phyloP scores from a whole-genome alignment of 371 early-diverging fungal species.

The Basidiobolus meristosporus region DNA sequence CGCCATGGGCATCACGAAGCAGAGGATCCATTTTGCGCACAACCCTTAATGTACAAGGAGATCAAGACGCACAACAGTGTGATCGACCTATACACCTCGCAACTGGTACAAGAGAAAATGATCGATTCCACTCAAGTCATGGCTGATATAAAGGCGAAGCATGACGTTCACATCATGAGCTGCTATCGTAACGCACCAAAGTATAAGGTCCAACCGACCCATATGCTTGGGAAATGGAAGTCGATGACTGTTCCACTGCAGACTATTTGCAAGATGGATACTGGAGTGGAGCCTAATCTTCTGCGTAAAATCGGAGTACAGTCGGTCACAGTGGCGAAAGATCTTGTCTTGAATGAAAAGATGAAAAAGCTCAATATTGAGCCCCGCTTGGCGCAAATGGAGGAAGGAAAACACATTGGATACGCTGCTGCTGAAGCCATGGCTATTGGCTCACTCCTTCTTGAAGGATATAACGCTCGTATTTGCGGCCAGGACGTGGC shows the following conservation, averaged over 20 bases:
- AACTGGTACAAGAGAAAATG: conserved; percentile 16
- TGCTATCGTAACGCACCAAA: conserved; percentile 22
- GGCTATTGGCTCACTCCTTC: conserved; percentile 74
- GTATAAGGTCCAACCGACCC: conserved; percentile 25
- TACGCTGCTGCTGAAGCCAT: conserved; percentile 94
- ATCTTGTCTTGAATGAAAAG: conserved; percentile 59
- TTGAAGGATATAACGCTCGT: conserved; percentile 70
- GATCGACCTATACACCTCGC: conserved; percentile 58
- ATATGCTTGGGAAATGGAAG: conserved; percentile 4
- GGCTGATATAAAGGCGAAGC: conserved; percentile 5
- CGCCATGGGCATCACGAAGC: conserved; percentile 94
- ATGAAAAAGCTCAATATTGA: conserved; percentile 6
- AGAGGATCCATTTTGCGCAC: conserved; percentile 95
- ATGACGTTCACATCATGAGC: no score
- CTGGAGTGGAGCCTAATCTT: conserved; percentile 16
- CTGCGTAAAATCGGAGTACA: conserved; percentile 21
- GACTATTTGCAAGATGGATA: conserved; percentile 10
- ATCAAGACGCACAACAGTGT: conserved; percentile 69
- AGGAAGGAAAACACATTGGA: conserved; percentile 52
- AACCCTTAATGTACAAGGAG: conserved; percentile 87
- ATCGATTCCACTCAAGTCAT: conserved; percentile 21
- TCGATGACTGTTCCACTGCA: conserved; percentile 5
- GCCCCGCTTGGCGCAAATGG: conserved; percentile 8
- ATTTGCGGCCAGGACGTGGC: conserved; percentile 96
- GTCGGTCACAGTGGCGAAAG: conserved; percentile 46